Evolutionary conservation across 306 rosid species (phyloP), one percentile per base, ranked within the genome.

Genomic region (Phaseolus lunatus): DNA sequence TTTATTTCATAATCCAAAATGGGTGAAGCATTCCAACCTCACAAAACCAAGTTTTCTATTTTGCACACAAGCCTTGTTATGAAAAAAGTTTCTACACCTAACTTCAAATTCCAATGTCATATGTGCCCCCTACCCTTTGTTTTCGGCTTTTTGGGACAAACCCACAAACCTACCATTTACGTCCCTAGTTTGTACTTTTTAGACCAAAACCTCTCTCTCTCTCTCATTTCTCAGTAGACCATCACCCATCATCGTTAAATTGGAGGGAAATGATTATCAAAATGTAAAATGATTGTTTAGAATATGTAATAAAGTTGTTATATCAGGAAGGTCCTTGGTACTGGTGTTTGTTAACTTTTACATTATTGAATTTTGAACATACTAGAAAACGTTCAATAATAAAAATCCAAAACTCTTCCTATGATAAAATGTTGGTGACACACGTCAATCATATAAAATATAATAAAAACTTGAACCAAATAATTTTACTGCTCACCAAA

Each of bases 41-140:
- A 13, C 56, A 15, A 73, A 77, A 77, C 24, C 57, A 14, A 58
- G 20, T 27, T 77, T 82, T 79, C 73, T 23, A 64, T 43, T 67
- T 20, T 73, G 66, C 86, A 69, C 86, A 69, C 85, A 59, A 75
- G 79, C 54, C 78, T 49, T 84, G 78, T 82, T 74, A 47, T 66
- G 48, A 73, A 73, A 73, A 72, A 84, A 81, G 82, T 75, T 41
- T 56, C 64, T 31, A 70, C 80, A 81, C 67, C 72, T 72, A 65
- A 54, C 78, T 73, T 26, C 53, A 35, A 53, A 53, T 75, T 84
- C 80, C 79, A 63, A 49, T 4, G 29, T 54, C 37, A 22, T 70
- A 9, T 62, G 31, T 39, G 14, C n/a, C 43, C 78, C 78, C 56
- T 3, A 7, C 67, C 66, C 78, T 14, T 27, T 54, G 33, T 64